phyloP scores from a whole-genome alignment of 306 rosid species.

The Lathyrus oleraceus region DNA sequence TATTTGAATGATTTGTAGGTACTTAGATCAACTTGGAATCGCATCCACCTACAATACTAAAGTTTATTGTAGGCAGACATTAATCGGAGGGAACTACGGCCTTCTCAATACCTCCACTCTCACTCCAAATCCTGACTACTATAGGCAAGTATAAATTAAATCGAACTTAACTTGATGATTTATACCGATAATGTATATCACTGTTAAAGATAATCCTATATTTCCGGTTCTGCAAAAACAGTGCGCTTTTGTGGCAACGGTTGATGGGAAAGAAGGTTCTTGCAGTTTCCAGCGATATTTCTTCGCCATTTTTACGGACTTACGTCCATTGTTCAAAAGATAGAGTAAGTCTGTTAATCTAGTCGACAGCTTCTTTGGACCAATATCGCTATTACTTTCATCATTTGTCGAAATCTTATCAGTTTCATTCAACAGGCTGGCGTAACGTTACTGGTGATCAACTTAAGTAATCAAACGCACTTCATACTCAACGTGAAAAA shows the following conservation, averaged over 20 bases:
- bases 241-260: constrained; percentile 93
- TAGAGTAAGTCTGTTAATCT: constrained; percentile 60
- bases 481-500: constrained; percentile 51
- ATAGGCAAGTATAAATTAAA: constrained; percentile 52
- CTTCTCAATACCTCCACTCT: constrained; percentile 76
- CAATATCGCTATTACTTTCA: neutral
- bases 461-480: constrained; percentile 71
- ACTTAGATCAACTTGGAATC: constrained; percentile 97
- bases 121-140: constrained; percentile 91
- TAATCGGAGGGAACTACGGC: constrained; percentile 92
- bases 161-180: neutral
- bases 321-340: constrained; percentile 89
- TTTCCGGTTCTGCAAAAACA: constrained; percentile 41
- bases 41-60: constrained; percentile 68
- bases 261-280: constrained; percentile 89
- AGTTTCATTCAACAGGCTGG: constrained; percentile 60
- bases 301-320: constrained; percentile 67
- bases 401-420: constrained; percentile 17
- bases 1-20: constrained; percentile 53
- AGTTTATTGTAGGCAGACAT: constrained; percentile 87
- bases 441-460: constrained; percentile 71
- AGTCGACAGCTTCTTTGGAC: no score
- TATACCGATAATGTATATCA: neutral
- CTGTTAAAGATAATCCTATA: constrained; percentile 20
- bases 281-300: constrained; percentile 47